A percentile compares a stretch with the other conserved stretches of the same genome.
Evolutionary conservation across 2,329 filamentous ascomycete species (phyloP).

Genomic region (Macrophomina tecta): DNA sequence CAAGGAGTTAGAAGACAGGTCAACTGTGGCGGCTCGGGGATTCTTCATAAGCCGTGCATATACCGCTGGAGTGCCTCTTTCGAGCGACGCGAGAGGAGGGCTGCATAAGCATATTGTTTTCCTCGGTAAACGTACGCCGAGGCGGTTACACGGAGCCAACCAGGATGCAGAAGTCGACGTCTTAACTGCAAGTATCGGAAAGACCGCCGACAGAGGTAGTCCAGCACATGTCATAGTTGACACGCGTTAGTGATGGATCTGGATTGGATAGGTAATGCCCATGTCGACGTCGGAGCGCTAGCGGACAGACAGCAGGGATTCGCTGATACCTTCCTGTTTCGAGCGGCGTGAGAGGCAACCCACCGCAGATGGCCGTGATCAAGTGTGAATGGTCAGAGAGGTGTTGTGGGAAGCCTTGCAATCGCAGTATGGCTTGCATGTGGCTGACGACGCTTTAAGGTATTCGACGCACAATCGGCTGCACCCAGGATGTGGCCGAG

Average conservation of each 20-base stretch:
- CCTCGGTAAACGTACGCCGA: not conserved
- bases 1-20: not conserved
- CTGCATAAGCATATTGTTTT: not conserved
- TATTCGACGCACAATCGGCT: not conserved
- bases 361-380: not conserved
- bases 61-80: not conserved
- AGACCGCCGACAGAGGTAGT: not conserved
- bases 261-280: not conserved
- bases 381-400: not conserved
- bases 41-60: not conserved
- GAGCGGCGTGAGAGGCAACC: not conserved
- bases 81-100: not conserved
- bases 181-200: not conserved
- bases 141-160: slow-evolving; percentile 11
- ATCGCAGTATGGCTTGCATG: slow-evolving; percentile 6
- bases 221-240: slow-evolving; percentile 3
- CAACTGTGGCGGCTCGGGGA: not conserved
- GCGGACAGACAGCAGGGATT: not conserved
- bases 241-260: not conserved
- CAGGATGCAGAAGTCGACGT: not conserved
- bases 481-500: not conserved
- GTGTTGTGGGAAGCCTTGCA: not conserved
- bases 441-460: slow-evolving; percentile 6
- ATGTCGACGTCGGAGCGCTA: slow-evolving; percentile 14
- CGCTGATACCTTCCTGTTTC: slow-evolving; percentile 21